These are phyloP conservation scores for Phytophthora constricta DNA, from an alignment of 352 stramenopile species.

Conservation along the genomic window DNA sequence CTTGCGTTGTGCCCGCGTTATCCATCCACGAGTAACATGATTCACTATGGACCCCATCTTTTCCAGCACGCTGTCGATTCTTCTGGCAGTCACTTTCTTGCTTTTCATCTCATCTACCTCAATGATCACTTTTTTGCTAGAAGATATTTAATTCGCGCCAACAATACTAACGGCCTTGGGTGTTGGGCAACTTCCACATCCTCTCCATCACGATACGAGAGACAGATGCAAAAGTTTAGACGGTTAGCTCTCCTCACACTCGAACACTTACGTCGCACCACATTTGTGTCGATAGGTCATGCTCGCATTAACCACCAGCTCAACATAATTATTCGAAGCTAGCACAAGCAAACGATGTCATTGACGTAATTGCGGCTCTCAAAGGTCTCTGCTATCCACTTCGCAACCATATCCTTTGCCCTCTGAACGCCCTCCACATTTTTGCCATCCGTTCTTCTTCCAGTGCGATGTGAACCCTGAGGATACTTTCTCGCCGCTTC, in stretches of 20 bases:
- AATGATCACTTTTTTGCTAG: not conserved
- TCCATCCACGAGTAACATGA: conserved; percentile 10
- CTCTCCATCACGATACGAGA: conserved; percentile 3
- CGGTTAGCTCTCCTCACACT: not conserved
- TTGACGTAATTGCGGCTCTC: not conserved
- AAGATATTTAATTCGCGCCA: conserved; percentile 1
- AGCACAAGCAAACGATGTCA: conserved; percentile 12
- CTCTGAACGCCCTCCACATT: not conserved
- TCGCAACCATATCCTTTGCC: not conserved
- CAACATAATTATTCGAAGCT: not conserved
- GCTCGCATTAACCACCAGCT: not conserved
- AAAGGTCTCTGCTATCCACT: conserved; percentile 1
- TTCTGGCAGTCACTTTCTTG: not conserved
- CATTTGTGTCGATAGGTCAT: not conserved
- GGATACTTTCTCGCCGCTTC: too few relatives aligned
- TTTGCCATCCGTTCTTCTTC: too few relatives aligned
- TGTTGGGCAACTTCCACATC: conserved; percentile 5
- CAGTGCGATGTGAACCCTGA: too few relatives aligned
- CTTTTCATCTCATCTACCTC: not conserved
- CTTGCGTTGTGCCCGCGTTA: conserved; percentile 1
- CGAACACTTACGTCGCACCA: not conserved
- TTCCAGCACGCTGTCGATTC: not conserved
- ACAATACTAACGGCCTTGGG: conserved; percentile 4
- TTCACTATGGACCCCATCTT: not conserved
- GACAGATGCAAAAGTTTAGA: not conserved